Conservation (phyloP, 352 stramenopile genomes). For the Phytophthora fragariae region DNA sequence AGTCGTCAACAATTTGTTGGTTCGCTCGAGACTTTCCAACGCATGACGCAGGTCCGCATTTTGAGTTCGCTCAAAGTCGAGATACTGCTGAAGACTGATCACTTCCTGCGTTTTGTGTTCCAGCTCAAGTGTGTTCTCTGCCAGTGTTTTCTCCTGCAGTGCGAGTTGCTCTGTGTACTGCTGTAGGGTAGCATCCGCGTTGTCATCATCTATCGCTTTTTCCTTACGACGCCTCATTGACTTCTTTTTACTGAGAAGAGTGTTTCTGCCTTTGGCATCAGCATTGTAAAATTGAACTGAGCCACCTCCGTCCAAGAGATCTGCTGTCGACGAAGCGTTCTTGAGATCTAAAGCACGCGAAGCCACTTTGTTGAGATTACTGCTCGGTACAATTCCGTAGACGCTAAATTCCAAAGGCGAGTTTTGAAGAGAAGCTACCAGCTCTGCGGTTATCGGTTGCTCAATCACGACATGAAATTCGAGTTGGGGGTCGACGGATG, state of each 20-base stretch:
- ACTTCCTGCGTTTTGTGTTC: constrained; percentile 63
- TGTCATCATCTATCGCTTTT: constrained; percentile 38
- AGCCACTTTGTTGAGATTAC: constrained; percentile 76
- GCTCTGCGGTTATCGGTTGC: constrained; percentile 52
- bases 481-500: constrained; percentile 68
- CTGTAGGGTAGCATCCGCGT: constrained; percentile 36
- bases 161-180: constrained; percentile 61
- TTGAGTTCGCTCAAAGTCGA: constrained; percentile 43
- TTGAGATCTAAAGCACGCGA: constrained; percentile 54
- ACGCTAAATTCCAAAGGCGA: constrained; percentile 67
- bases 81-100: constrained; percentile 42
- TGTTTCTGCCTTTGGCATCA: constrained; percentile 46
- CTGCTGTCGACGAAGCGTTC: constrained; percentile 18
- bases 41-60: constrained; percentile 44
- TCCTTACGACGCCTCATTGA: constrained; percentile 53
- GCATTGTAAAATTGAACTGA: constrained; percentile 68
- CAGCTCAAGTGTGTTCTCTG: constrained; percentile 72
- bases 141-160: constrained; percentile 59
- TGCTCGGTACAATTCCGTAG: constrained; percentile 81
- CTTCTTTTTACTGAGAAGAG: constrained; percentile 54
- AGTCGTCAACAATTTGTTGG: constrained; percentile 66
- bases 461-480: constrained; percentile 71
- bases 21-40: constrained; percentile 61
- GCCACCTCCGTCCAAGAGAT: constrained; percentile 34
- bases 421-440: constrained; percentile 52